Evolutionary conservation across 345 rosid species (phyloP).

Genomic region (Gossypium arboreum): DNA sequence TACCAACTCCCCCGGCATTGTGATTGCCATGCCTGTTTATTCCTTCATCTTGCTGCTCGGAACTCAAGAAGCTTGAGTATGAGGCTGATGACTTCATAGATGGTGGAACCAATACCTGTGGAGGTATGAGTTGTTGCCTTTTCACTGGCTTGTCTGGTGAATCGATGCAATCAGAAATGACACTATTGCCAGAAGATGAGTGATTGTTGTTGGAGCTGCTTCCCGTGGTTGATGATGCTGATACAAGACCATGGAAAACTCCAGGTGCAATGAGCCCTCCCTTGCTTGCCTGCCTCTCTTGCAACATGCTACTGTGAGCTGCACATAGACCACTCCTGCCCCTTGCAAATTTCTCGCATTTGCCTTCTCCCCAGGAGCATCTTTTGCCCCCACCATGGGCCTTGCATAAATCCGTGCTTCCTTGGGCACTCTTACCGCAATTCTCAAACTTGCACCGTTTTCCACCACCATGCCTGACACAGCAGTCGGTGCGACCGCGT

Average conservation of each 20-base stretch:
- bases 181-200: constrained; percentile 58
- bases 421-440: constrained; percentile 96
- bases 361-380: constrained; percentile 74
- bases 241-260: constrained; percentile 83
- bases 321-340: constrained; percentile 95
- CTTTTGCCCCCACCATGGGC: constrained; percentile 97
- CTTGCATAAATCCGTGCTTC: constrained; percentile 92
- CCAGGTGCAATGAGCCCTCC: constrained; percentile 70
- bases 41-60: constrained; percentile 38
- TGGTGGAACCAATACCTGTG: constrained; percentile 79
- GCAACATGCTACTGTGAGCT: constrained; percentile 75
- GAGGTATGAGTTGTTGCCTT: constrained; percentile 70
- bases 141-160: constrained; percentile 47
- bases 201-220: constrained; percentile 49
- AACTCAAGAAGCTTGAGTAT: constrained; percentile 26
- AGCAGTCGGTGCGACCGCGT: constrained; percentile 85
- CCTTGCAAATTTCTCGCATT: constrained; percentile 92
- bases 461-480: constrained; percentile 94
- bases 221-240: constrained; percentile 44
- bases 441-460: constrained; percentile 62
- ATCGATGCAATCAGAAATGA: constrained; percentile 58
- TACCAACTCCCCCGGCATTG: constrained; percentile 21
- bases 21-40: constrained; percentile 21
- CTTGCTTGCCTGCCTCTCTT: constrained; percentile 39
- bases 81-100: constrained; percentile 71